These are phyloP conservation scores for Sporothrix pseudoabietina DNA, from an alignment of 2,329 filamentous ascomycete species.

Conservation along the genomic window DNA sequence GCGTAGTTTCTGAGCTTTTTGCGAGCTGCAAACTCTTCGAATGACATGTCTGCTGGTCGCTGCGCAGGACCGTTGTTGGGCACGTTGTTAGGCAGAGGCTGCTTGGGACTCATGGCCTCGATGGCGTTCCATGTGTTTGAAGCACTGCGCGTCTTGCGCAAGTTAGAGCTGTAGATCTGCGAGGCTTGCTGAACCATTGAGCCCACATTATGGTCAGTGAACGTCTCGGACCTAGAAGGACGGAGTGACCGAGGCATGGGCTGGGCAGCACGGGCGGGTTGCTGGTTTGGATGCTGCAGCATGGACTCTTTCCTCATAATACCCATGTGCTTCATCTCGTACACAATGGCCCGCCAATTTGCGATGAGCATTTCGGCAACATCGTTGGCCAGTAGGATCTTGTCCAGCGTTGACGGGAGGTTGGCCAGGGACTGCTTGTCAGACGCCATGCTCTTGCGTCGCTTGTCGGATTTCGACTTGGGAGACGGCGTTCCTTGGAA, in stretches of 20 bases:
- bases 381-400: conserved; percentile 59
- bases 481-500: conserved; percentile 47
- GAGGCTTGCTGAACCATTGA: conserved; percentile 10
- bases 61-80: not conserved
- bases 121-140: conserved; percentile 20
- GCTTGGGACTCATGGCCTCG: conserved; percentile 3
- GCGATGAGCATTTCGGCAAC: conserved; percentile 67
- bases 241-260: conserved; percentile 25
- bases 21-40: conserved; percentile 29
- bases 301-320: conserved; percentile 37
- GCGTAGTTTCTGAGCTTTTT: conserved; percentile 25
- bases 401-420: conserved; percentile 50
- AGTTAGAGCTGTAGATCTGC: not conserved
- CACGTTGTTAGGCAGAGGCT: not conserved
- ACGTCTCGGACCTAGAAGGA: conserved; percentile 33
- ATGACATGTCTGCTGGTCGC: conserved; percentile 27
- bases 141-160: conserved; percentile 32
- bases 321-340: conserved; percentile 57
- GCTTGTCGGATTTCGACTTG: conserved; percentile 48
- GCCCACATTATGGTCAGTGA: conserved; percentile 25
- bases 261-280: not conserved
- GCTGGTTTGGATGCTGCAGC: conserved; percentile 22
- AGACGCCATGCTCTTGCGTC: conserved; percentile 22
- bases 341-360: conserved; percentile 65
- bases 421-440: conserved; percentile 35